Conservation (phyloP, 345 rosid genomes). For the Dipteronia sinensis region DNA sequence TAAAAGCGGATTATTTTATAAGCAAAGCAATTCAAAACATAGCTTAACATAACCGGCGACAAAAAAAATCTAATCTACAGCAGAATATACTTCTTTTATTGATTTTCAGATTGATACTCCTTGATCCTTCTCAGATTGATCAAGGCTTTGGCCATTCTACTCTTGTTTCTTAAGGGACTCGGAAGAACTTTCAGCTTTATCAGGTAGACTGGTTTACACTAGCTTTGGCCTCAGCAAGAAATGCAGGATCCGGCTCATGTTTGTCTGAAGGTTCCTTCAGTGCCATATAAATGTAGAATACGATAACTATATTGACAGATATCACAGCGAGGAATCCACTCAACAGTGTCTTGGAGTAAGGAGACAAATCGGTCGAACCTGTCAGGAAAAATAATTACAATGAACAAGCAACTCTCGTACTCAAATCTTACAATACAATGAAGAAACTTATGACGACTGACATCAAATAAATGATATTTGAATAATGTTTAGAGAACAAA, state of each 20-base stretch:
- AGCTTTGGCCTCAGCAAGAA: constrained; percentile 78
- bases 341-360: constrained; percentile 64
- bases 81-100: background rate
- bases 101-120: background rate
- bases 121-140: background rate
- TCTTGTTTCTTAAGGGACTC: constrained; percentile 55
- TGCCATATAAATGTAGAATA: constrained; percentile 81
- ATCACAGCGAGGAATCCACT: constrained; percentile 89
- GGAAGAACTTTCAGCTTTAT: constrained; percentile 40
- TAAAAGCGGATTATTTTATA: too few relatives aligned
- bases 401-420: background rate
- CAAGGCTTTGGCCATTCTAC: constrained; percentile 25
- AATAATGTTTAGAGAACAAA: background rate
- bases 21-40: too few relatives aligned
- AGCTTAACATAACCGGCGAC: background rate
- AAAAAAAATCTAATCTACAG: background rate
- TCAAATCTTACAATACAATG: background rate
- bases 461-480: background rate
- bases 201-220: constrained; percentile 51
- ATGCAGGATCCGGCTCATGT: constrained; percentile 80
- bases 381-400: constrained; percentile 26
- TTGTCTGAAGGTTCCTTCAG: constrained; percentile 81
- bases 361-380: constrained; percentile 68
- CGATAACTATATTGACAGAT: constrained; percentile 83
- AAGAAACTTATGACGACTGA: background rate